Base-by-base conservation (phyloP, 2,329 filamentous ascomycete genomes). In the Aspergillus sp. region DNA sequence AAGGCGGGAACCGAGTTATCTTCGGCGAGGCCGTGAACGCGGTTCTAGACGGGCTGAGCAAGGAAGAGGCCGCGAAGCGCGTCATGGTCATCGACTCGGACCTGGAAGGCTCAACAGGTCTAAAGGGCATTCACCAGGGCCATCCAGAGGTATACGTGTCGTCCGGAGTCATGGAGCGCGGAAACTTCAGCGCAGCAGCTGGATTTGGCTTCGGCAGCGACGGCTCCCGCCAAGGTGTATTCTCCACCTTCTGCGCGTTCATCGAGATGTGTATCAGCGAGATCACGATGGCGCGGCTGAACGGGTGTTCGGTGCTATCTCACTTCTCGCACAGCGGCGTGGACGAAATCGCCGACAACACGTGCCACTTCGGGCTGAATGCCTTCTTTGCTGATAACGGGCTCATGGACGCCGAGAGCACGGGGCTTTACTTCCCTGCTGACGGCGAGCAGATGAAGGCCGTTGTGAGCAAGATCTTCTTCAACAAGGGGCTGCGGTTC, bases 71-170 rank as follows among this genome's bases (percentile, higher is more conserved):
- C 12, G 63, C 64, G 27, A 63, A 65, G n/a, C 66, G 70, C 2
- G 73, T 76, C 31, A 70, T 75, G 64, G 74, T 76, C 14, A 73
- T 76, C 50, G 74, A 76, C 62, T 76, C 73, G 6, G 74, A 76
- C 56, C 68, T 76, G 27, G 74, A 72, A 19, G 74, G 74, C 33
- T 76, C 74, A 1, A 76, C 74, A 3, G 74, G 74, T 15, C 62
- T 76, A 25, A 76, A 74, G 55, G 71, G 66, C 11, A 76, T 76
- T 55, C 67, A 69, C 39, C 61, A 66, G 43, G 64, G 68, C 46
- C 73, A 75, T 55, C 73, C 74, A 8, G 73, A 76, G 55, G 72
- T 73, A 12, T 76, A 75, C 48, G 58, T 75, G 14, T 59, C 72
- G 8, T 75, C 72, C 0, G 74, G 74, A 35, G 73, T 76, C 8